These are phyloP conservation scores for Hanseniaspora nectarophila DNA, from an alignment of 805 yeast species.

Conservation along the genomic window DNA sequence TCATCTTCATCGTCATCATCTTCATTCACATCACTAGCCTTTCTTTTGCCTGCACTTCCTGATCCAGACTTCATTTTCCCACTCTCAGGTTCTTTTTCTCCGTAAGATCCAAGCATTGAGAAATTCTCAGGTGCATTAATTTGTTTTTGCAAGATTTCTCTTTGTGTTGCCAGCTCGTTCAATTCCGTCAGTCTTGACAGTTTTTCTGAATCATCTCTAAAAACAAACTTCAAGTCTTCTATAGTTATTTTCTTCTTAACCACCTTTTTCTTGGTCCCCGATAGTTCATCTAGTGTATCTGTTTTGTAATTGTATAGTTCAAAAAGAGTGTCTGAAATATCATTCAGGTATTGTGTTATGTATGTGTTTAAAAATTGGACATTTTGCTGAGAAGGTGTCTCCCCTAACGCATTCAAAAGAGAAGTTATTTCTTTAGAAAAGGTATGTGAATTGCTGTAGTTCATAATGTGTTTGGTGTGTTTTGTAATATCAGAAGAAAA, in stretches of 20 bases:
- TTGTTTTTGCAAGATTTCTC: slow-evolving; percentile 13
- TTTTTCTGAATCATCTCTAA: slow-evolving; percentile 13
- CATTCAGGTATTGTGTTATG: background rate
- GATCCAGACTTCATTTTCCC: background rate
- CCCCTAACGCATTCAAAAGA: slow-evolving; percentile 6
- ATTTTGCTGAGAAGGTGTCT: background rate
- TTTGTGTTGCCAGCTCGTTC: slow-evolving; percentile 11
- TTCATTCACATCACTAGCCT: background rate
- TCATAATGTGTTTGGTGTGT: background rate
- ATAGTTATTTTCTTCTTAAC: slow-evolving; percentile 2
- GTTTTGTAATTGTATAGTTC: slow-evolving; percentile 8
- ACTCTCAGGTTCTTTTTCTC: background rate
- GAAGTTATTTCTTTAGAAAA: slow-evolving; percentile 3
- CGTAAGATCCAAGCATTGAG: slow-evolving; percentile 12
- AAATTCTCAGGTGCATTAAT: slow-evolving; percentile 12
- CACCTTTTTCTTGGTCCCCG: background rate
- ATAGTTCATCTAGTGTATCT: background rate
- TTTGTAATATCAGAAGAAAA: background rate
- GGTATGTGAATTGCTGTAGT: background rate
- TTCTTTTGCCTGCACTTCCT: background rate
- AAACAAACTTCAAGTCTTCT: slow-evolving; percentile 11
- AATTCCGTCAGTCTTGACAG: slow-evolving; percentile 11
- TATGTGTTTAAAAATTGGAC: slow-evolving; percentile 5
- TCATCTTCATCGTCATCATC: slow-evolving; percentile 10
- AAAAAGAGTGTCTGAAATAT: slow-evolving; percentile 6